Conservation (phyloP, 163 green algal species). For the Volvox carteri region DNA sequence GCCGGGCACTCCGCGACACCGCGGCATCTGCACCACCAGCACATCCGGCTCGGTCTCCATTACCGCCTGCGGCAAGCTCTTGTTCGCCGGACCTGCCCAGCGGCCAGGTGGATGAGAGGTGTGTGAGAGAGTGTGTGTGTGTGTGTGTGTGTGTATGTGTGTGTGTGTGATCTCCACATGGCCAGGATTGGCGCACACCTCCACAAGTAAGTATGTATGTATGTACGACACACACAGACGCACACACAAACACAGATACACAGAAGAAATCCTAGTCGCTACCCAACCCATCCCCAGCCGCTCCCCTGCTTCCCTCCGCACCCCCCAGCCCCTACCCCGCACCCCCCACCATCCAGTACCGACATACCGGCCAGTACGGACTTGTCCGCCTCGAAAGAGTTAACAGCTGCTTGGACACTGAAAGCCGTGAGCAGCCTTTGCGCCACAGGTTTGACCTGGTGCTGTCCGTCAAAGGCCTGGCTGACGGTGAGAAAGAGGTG, state of each 20-base stretch:
- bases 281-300: neutral
- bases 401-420: conserved; percentile 47
- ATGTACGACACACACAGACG: neutral
- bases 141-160: too few species aligned
- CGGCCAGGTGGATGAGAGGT: too few species aligned
- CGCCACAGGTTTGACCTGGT: conserved; percentile 17
- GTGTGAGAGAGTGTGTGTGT: too few species aligned
- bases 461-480: conserved; percentile 34
- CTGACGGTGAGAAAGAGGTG: conserved; percentile 49
- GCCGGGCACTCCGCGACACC: conserved; percentile 22
- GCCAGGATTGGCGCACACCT: too few species aligned
- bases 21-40: conserved; percentile 48
- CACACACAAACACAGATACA: neutral
- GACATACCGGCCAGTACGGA: conserved; percentile 29
- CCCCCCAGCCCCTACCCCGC: neutral
- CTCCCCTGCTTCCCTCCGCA: neutral
- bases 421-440: conserved; percentile 52
- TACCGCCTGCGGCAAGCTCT: conserved; percentile 42
- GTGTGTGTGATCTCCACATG: too few species aligned
- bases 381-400: conserved; percentile 33
- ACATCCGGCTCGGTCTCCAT: conserved; percentile 29
- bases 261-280: too few species aligned
- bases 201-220: too few species aligned
- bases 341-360: neutral
- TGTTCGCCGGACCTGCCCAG: conserved; percentile 46